These are phyloP conservation scores for Setomelanomma holmii DNA, from an alignment of 2,329 filamentous ascomycete genomes.

Conservation along the genomic window DNA sequence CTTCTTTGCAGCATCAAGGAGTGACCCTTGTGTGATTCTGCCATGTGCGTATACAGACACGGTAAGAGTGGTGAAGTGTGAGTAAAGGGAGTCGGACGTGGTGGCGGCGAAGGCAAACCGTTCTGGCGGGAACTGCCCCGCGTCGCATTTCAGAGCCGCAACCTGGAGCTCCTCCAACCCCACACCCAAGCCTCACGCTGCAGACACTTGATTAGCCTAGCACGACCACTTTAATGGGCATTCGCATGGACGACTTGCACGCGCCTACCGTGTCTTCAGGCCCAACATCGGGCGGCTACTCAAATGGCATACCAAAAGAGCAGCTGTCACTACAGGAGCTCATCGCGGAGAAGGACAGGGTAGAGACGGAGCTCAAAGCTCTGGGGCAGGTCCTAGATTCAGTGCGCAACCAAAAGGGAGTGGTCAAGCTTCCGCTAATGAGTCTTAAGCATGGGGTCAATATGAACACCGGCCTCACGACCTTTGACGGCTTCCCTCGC, in stretches of 20 bases:
- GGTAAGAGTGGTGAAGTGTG: neutral
- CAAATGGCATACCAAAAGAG: slow-evolving; percentile 67
- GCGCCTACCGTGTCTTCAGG: slow-evolving; percentile 79
- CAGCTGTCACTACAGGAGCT: slow-evolving; percentile 79
- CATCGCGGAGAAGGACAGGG: slow-evolving; percentile 79
- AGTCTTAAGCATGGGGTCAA: slow-evolving; percentile 80
- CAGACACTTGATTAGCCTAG: slow-evolving; percentile 2
- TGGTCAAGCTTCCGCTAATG: slow-evolving; percentile 14
- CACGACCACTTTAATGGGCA: slow-evolving; percentile 52
- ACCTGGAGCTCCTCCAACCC: slow-evolving; percentile 10
- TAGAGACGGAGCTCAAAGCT: slow-evolving; percentile 87
- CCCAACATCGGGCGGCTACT: slow-evolving; percentile 66
- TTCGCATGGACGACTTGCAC: slow-evolving; percentile 71
- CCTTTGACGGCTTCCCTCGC: slow-evolving; percentile 88
- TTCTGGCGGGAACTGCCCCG: slow-evolving; percentile 15
- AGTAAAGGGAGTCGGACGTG: neutral
- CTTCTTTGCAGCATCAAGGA: too few relatives aligned
- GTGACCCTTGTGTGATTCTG: too few relatives aligned
- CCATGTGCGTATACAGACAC: too few relatives aligned
- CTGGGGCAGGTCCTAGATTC: slow-evolving; percentile 87
- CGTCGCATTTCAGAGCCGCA: slow-evolving; percentile 12
- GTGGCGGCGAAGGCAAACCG: slow-evolving; percentile 1
- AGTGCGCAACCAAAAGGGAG: slow-evolving; percentile 58
- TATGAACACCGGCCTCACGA: slow-evolving; percentile 89
- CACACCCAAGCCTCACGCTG: slow-evolving; percentile 7